A percentile compares a stretch with the other conserved stretches of the same genome.
phyloP scores from a whole-genome alignment of 495 filamentous ascomycete genomes.

The Penicillium crystallinum region DNA sequence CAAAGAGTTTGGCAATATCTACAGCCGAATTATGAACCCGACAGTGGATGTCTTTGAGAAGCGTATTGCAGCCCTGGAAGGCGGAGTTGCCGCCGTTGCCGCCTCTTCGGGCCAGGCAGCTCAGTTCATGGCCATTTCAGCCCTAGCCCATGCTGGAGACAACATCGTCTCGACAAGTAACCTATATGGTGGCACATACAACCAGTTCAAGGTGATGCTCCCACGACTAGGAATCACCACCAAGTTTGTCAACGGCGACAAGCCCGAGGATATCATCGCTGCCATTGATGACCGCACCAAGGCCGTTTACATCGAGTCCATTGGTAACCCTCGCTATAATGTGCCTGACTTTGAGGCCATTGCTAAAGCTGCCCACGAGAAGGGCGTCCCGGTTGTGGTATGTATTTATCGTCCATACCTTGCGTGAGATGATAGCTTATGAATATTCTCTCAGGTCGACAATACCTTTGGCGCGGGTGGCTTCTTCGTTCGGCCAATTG shows the following conservation, averaged over 20 bases:
- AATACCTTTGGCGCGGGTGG: conserved; percentile 98
- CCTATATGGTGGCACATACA: conserved; percentile 96
- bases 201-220: conserved; percentile 92
- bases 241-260: conserved; percentile 85
- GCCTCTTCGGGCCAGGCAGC: conserved; percentile 88
- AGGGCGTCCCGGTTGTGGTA: conserved; percentile 81
- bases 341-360: conserved; percentile 86
- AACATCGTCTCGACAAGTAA: conserved; percentile 94
- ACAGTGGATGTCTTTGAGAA: conserved; percentile 98
- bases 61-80: conserved; percentile 91
- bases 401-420: conserved; percentile 18
- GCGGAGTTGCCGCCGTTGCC: conserved; percentile 85
- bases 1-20: conserved; percentile 98
- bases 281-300: conserved; percentile 95
- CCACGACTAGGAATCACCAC: conserved; percentile 82
- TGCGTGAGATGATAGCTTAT: not conserved
- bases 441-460: conserved; percentile 56
- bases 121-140: conserved; percentile 88
- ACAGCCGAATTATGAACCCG: conserved; percentile 97
- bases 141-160: conserved; percentile 79
- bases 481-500: conserved; percentile 83
- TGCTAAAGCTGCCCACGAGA: conserved; percentile 70
- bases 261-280: conserved; percentile 72
- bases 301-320: conserved; percentile 91
- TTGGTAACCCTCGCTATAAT: conserved; percentile 95